These are phyloP conservation scores for Pseudotsuga menziesii DNA, from an alignment of 75 land plant genomes.

Conservation along the genomic window DNA sequence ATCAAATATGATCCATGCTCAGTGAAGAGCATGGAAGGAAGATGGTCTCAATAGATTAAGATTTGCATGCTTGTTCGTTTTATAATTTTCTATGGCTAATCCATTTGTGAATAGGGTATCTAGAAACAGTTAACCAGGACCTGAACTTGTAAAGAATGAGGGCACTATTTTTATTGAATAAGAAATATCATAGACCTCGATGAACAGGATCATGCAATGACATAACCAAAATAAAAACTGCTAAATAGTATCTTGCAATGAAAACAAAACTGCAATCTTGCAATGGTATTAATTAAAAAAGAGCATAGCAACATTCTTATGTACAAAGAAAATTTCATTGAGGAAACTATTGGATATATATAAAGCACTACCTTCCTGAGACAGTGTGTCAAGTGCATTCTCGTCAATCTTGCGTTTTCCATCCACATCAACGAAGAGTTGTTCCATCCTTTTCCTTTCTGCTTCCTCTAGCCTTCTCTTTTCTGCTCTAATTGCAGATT, in stretches of 20 bases:
- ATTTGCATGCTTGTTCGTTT: not conserved
- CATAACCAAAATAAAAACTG: not conserved
- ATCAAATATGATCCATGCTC: too few relatives aligned
- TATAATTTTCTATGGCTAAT: not conserved
- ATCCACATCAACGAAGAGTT: conserved; percentile 1
- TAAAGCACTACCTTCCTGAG: conserved; percentile 57
- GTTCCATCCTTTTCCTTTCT: conserved; percentile 7
- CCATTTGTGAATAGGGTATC: not conserved
- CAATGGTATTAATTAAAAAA: not conserved
- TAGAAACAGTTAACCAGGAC: not conserved
- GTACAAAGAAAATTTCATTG: too few relatives aligned
- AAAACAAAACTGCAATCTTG: too few relatives aligned
- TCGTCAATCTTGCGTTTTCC: conserved; percentile 32
- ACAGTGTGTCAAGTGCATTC: conserved; percentile 52
- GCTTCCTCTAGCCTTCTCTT: conserved; percentile 63
- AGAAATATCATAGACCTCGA: too few relatives aligned
- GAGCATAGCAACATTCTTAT: not conserved
- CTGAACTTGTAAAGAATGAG: not conserved
- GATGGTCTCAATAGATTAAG: not conserved
- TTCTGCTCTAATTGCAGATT: conserved; percentile 84
- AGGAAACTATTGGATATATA: not conserved
- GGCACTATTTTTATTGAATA: not conserved
- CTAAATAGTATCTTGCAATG: not conserved
- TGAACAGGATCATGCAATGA: not conserved
- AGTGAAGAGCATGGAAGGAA: too few relatives aligned